Percentiles rank a stretch among this genome's conserved stretches.
Conservation (phyloP, 1,284 basidiomycete genomes). For the Mrakiaceae sp. region DNA sequence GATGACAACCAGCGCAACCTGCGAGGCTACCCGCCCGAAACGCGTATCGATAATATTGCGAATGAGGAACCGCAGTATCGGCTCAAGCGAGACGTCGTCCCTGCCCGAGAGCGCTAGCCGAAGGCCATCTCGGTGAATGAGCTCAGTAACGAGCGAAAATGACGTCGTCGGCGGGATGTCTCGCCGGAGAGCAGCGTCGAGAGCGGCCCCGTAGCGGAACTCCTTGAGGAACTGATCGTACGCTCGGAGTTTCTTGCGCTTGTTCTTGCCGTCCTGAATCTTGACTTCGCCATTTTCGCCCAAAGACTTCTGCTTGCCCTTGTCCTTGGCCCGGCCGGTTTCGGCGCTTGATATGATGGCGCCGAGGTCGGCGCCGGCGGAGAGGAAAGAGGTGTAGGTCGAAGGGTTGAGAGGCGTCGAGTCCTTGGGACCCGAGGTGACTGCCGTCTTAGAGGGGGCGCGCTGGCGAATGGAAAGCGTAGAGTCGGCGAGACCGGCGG, state of each 20-base stretch:
- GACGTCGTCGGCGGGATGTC: constrained; percentile 68
- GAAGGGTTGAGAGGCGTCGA: constrained; percentile 16
- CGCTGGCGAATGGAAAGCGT: constrained; percentile 52
- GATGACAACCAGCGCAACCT: constrained; percentile 69
- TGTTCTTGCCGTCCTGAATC: constrained; percentile 42
- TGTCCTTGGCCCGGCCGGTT: constrained; percentile 44
- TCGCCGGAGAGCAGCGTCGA: constrained; percentile 64
- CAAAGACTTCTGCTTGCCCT: constrained; percentile 36
- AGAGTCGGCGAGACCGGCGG: constrained; percentile 92
- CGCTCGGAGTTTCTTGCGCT: constrained; percentile 62
- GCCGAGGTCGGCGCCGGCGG: constrained; percentile 52
- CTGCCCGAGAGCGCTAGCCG: constrained; percentile 75
- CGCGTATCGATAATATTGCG: constrained; percentile 81
- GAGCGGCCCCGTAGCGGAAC: constrained; percentile 89
- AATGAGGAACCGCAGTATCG: constrained; percentile 70
- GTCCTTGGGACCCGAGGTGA: constrained; percentile 2
- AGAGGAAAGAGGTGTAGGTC: constrained; percentile 33
- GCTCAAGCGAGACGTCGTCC: constrained; percentile 89
- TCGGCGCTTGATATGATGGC: constrained; percentile 46
- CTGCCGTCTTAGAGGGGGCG: constrained; percentile 9
- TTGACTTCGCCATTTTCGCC: constrained; percentile 57
- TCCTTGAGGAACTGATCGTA: constrained; percentile 83
- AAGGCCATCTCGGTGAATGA: constrained; percentile 85
- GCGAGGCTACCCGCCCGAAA: constrained; percentile 78
- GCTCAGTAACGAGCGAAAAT: constrained; percentile 86